These are phyloP conservation scores for Aspergillus brunneoviolaceus DNA, from an alignment of 2,329 filamentous ascomycete genomes.

Conservation along the genomic window DNA sequence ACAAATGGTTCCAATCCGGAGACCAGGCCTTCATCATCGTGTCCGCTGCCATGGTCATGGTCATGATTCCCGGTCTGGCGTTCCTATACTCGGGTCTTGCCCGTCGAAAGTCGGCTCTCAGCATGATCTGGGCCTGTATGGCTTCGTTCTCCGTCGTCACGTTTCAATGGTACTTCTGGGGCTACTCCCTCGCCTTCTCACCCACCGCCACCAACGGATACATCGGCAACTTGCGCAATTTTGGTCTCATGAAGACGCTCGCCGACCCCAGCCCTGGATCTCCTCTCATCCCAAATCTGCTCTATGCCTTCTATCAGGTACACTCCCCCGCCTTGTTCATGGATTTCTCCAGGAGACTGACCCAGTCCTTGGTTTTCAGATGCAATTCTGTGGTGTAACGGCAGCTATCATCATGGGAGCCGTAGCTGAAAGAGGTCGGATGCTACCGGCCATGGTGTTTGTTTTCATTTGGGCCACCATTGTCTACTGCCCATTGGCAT, in stretches of 20 bases:
- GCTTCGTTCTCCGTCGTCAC: slow-evolving; percentile 85
- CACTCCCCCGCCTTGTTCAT: background rate
- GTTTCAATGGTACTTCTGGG: slow-evolving; percentile 99
- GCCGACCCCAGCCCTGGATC: slow-evolving; percentile 84
- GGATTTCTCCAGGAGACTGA: background rate
- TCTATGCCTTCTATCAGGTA: slow-evolving; percentile 93
- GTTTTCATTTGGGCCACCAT: slow-evolving; percentile 94
- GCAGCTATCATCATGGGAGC: slow-evolving; percentile 88
- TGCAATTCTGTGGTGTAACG: slow-evolving; percentile 96
- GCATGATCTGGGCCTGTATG: slow-evolving; percentile 97
- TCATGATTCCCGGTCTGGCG: slow-evolving; percentile 95
- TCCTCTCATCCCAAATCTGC: slow-evolving; percentile 80
- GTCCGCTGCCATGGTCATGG: slow-evolving; percentile 84
- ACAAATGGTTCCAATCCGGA: slow-evolving; percentile 91
- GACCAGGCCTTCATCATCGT: slow-evolving; percentile 94
- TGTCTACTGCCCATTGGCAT: slow-evolving; percentile 94
- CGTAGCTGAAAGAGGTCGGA: slow-evolving; percentile 88
- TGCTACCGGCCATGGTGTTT: slow-evolving; percentile 93
- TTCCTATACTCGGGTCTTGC: slow-evolving; percentile 97
- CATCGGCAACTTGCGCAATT: slow-evolving; percentile 87
- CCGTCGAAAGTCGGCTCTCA: slow-evolving; percentile 94
- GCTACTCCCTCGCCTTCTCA: slow-evolving; percentile 92
- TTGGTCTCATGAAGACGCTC: slow-evolving; percentile 82
- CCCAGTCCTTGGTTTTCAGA: slow-evolving; percentile 51
- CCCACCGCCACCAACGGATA: slow-evolving; percentile 77